Evolutionary conservation across 371 early-diverging fungal genomes (phyloP).

Genomic region (Mucor lusitanicus): DNA sequence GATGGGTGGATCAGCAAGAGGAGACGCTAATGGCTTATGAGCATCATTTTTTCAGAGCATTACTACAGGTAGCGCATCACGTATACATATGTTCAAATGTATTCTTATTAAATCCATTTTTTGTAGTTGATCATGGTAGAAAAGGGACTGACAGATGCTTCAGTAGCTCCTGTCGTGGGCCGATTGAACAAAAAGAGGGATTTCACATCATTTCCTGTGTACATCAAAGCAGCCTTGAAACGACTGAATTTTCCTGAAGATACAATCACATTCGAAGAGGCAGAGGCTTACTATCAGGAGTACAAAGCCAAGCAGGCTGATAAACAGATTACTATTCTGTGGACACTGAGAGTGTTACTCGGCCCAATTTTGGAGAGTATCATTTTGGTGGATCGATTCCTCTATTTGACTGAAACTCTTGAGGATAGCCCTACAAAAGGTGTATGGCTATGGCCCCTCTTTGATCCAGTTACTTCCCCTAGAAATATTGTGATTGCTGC

Average conservation of each 20-base stretch:
- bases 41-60: slow-evolving; percentile 76
- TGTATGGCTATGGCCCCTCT: slow-evolving; percentile 49
- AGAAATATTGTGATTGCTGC: slow-evolving; percentile 50
- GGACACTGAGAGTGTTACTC: slow-evolving; percentile 78
- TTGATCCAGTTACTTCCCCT: slow-evolving; percentile 45
- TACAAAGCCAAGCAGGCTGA: slow-evolving; percentile 40
- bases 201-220: slow-evolving; percentile 35
- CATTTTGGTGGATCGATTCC: slow-evolving; percentile 75
- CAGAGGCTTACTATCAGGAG: slow-evolving; percentile 39
- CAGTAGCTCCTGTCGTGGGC: slow-evolving; percentile 59
- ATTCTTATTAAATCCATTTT: neutral
- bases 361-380: slow-evolving; percentile 76
- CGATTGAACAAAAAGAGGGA: slow-evolving; percentile 57
- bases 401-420: slow-evolving; percentile 59
- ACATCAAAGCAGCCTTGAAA: slow-evolving; percentile 37
- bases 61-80: slow-evolving; percentile 50
- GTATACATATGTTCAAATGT: neutral
- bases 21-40: slow-evolving; percentile 61
- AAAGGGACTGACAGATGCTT: slow-evolving; percentile 50
- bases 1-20: slow-evolving; percentile 65
- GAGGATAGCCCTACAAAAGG: slow-evolving; percentile 30
- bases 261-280: slow-evolving; percentile 45
- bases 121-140: slow-evolving; percentile 54
- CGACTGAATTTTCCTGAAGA: slow-evolving; percentile 41
- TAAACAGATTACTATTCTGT: slow-evolving; percentile 70